Evolutionary conservation across 2,329 filamentous ascomycete genomes (phyloP), one percentile per base, ranked within the genome.

Genomic region (Cladosporium sp.): DNA sequence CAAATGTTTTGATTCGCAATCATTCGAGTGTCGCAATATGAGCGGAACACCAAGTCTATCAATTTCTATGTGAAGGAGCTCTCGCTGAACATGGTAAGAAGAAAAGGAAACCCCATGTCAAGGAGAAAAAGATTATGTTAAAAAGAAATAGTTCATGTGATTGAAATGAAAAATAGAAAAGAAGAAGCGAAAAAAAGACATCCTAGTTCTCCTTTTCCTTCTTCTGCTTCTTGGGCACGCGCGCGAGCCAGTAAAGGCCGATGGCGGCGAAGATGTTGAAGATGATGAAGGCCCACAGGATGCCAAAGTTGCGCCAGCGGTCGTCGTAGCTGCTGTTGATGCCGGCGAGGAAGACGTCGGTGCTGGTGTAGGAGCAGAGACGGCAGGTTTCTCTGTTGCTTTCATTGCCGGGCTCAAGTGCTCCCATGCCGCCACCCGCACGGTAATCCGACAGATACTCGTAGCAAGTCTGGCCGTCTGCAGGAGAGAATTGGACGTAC

Each of bases 401-500:
- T 26, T 44, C 60, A 2, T 49, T 57, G 51, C 61, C 61, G 18
- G 51, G 51, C 51, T 64, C 49, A 15, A 64, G 34, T 10, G 5
- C 11, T 18, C 51, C 61, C 26, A 26, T 1, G 18, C 36, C 36
- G 6, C 36, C 36, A 18, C 11, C 11, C 36, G 36, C 36, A 11
- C 36, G 36, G 15, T 41, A 41, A 0, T 69, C 28, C 1, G 64
- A 10, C 67, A 82, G 77, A 73, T 82, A 83, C 2, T 77, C 60
- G 6, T 68, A 71, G 66, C 81, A 83, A 10, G 71, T 79, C 67
- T 72, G 64, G 38, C 86, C 86, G 0, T 80, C 32, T 0, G 86
- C 83, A 0, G 92, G 88, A 11, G 86, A 77, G 73, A 97, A 89
- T n/a, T 79, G 75, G 26, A 92, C 81, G 67, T 86, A 84, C 76